These are phyloP conservation scores for Saccharomycopsis sp. DNA, from an alignment of 805 yeast species.

Conservation along the genomic window DNA sequence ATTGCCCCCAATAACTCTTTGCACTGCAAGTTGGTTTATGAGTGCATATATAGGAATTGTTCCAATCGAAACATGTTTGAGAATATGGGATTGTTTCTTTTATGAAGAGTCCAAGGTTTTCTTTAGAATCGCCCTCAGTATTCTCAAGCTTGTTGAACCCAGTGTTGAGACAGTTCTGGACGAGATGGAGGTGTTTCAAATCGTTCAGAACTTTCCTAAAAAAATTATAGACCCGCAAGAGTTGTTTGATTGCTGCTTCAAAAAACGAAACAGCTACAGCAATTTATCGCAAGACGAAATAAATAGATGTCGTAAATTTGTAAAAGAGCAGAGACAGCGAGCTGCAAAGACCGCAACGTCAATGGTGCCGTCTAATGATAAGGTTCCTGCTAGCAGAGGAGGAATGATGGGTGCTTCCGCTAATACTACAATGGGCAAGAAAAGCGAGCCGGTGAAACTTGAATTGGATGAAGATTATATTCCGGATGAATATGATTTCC, in stretches of 20 bases:
- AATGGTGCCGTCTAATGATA: conserved; percentile 20
- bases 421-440: conserved; percentile 1
- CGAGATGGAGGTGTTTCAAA: conserved; percentile 70
- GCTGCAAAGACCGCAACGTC: conserved; percentile 24
- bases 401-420: not conserved
- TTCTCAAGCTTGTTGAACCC: conserved; percentile 70
- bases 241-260: conserved; percentile 69
- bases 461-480: conserved; percentile 25
- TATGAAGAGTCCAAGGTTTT: conserved; percentile 86
- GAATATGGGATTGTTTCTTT: conserved; percentile 94
- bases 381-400: not conserved
- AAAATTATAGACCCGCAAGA: conserved; percentile 59
- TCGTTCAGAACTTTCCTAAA: conserved; percentile 79
- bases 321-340: conserved; percentile 51
- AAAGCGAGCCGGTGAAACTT: not conserved
- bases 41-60: conserved; percentile 86
- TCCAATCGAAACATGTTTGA: conserved; percentile 79
- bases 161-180: conserved; percentile 41
- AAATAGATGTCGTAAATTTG: conserved; percentile 69
- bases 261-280: conserved; percentile 64
- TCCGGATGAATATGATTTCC: conserved; percentile 38
- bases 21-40: conserved; percentile 98
- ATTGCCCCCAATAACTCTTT: conserved; percentile 84
- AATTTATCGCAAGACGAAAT: conserved; percentile 79
- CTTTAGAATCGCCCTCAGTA: conserved; percentile 74